These are phyloP conservation scores for Ustilago xerochloae DNA, from an alignment of 1,284 basidiomycete genomes.

Conservation along the genomic window DNA sequence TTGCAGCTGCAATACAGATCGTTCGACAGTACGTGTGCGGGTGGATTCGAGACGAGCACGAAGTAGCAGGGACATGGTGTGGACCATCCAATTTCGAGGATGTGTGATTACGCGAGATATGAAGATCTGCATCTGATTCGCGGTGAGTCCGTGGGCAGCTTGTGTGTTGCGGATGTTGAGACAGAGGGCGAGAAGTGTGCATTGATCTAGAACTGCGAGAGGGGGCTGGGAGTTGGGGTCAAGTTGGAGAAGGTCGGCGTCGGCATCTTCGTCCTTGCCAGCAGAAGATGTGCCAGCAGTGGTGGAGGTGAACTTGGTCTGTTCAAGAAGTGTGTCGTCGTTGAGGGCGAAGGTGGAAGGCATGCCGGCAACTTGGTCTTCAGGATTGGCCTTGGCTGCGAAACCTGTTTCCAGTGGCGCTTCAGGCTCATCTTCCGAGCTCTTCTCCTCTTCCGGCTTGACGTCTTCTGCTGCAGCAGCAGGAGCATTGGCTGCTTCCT, in stretches of 20 bases:
- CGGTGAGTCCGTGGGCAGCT: conserved; percentile 66
- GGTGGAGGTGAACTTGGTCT: conserved; percentile 82
- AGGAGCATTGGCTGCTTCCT: conserved; percentile 32
- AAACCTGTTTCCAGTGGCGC: conserved; percentile 42
- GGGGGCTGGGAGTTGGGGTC: conserved; percentile 83
- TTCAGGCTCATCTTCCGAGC: conserved; percentile 6
- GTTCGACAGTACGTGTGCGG: conserved; percentile 64
- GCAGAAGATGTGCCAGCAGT: conserved; percentile 69
- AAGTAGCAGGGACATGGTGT: conserved; percentile 66
- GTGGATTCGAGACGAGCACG: conserved; percentile 63
- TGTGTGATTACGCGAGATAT: conserved; percentile 61
- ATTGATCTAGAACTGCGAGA: conserved; percentile 63
- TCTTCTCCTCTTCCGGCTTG: conserved; percentile 19
- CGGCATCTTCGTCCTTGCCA: conserved; percentile 71
- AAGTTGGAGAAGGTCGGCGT: conserved; percentile 72
- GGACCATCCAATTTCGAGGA: conserved; percentile 66
- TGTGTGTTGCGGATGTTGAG: conserved; percentile 66
- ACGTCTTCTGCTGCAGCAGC: conserved; percentile 41
- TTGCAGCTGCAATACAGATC: conserved; percentile 65
- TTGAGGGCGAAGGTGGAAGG: conserved; percentile 87
- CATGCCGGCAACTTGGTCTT: conserved; percentile 60
- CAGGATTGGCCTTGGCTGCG: conserved; percentile 48
- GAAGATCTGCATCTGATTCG: conserved; percentile 65
- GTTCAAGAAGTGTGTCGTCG: conserved; percentile 95
- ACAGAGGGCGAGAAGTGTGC: conserved; percentile 63